Evolutionary conservation across 2,329 filamentous ascomycete species (phyloP).

Genomic region (Phialemoniopsis sp.): DNA sequence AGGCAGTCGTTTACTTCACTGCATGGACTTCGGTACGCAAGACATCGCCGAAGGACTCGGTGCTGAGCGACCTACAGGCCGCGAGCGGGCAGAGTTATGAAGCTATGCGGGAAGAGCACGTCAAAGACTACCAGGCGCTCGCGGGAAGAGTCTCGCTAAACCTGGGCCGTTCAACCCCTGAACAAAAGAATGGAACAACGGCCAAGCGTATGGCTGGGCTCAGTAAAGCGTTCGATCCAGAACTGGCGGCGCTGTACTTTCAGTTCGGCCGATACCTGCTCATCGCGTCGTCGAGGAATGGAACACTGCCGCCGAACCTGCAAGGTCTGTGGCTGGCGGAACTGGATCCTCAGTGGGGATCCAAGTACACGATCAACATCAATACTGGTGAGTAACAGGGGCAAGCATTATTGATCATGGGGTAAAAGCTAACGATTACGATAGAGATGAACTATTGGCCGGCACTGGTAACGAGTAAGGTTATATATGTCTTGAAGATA

Average conservation of each 20-base stretch:
- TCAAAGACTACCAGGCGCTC: conserved; percentile 21
- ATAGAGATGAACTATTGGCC: conserved; percentile 37
- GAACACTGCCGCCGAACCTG: conserved; percentile 32
- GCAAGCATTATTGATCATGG: no score
- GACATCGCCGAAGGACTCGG: background rate
- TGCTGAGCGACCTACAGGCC: background rate
- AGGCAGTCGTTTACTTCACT: conserved; percentile 2
- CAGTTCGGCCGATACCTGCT: conserved; percentile 26
- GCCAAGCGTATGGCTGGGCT: conserved; percentile 10
- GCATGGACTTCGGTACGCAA: conserved; percentile 3
- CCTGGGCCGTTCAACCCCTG: conserved; percentile 10
- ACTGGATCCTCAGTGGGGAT: conserved; percentile 32
- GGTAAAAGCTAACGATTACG: background rate
- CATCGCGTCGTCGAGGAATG: conserved; percentile 20
- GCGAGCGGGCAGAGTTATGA: conserved; percentile 1
- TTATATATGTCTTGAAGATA: background rate
- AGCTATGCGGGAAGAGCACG: conserved; percentile 13
- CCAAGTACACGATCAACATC: conserved; percentile 39
- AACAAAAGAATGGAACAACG: conserved; percentile 1
- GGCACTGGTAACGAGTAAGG: conserved; percentile 13
- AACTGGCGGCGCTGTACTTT: conserved; percentile 17
- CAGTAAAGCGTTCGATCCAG: conserved; percentile 8
- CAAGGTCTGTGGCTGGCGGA: conserved; percentile 39
- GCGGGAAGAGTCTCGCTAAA: conserved; percentile 18
- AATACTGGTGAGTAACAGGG: conserved; percentile 14